These are phyloP conservation scores for Saccharomyces kudriavzevii DNA, from an alignment of 805 yeast species.

Conservation along the genomic window DNA sequence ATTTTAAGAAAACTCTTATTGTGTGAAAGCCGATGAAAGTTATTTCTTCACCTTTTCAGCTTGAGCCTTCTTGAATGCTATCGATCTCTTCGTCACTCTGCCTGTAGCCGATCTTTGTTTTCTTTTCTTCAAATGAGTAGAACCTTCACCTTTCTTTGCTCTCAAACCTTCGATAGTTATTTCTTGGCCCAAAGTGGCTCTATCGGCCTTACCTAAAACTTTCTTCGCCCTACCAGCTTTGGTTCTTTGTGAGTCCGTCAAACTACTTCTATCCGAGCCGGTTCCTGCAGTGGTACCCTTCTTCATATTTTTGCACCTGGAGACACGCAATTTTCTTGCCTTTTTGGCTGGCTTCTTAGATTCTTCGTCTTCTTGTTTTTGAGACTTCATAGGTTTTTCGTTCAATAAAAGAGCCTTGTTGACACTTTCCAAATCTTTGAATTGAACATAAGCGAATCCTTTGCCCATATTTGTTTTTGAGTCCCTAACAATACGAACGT, in stretches of 20 bases:
- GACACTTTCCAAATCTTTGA: conserved; percentile 63
- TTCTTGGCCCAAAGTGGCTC: conserved; percentile 53
- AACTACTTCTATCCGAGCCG: conserved; percentile 11
- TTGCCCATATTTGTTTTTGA: conserved; percentile 90
- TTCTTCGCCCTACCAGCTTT: conserved; percentile 72
- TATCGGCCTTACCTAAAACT: conserved; percentile 72
- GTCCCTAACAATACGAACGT: conserved; percentile 86
- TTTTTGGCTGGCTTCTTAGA: conserved; percentile 19
- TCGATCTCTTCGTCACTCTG: conserved; percentile 39
- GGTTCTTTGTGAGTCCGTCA: conserved; percentile 64
- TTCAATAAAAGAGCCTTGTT: conserved; percentile 73
- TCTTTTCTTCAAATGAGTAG: conserved; percentile 53
- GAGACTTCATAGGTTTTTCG: conserved; percentile 48
- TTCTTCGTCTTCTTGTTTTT: conserved; percentile 17
- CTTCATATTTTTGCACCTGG: conserved; percentile 50
- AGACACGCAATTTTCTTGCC: conserved; percentile 63
- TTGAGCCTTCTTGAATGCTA: conserved; percentile 33
- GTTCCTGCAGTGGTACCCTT: conserved; percentile 15
- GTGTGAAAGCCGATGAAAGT: background rate
- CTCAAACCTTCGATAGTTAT: conserved; percentile 65
- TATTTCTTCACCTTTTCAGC: conserved; percentile 3
- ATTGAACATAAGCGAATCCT: conserved; percentile 95
- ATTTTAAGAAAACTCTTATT: background rate
- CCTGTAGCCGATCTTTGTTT: conserved; percentile 40
- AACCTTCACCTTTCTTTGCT: conserved; percentile 58